Evolutionary conservation across 202 grass and related monocot species (phyloP).

Genomic region (Carex arenaria): DNA sequence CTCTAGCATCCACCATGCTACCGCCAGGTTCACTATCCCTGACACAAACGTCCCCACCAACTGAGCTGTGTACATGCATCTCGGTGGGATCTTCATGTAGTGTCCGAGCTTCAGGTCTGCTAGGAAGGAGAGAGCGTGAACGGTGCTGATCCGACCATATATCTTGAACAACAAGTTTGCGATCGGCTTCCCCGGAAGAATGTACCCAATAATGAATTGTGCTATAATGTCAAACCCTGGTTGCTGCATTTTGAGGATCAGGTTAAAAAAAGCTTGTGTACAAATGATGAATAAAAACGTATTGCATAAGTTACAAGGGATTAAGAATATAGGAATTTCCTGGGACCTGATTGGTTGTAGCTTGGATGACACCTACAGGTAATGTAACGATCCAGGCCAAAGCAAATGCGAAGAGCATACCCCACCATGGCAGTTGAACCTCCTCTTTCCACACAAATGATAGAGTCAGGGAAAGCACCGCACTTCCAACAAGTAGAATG

Average conservation of each 20-base stretch:
- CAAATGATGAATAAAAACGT: not conserved
- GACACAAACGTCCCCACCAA: slow-evolving; percentile 85
- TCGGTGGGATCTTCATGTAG: slow-evolving; percentile 99
- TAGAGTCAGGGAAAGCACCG: slow-evolving; percentile 63
- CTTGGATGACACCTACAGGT: slow-evolving; percentile 97
- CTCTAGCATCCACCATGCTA: slow-evolving; percentile 99
- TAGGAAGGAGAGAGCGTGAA: slow-evolving; percentile 93
- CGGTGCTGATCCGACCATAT: slow-evolving; percentile 96
- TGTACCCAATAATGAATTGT: slow-evolving; percentile 92
- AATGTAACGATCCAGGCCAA: slow-evolving; percentile 80
- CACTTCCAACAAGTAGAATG: slow-evolving; percentile 65
- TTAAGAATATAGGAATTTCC: not conserved
- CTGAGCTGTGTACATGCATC: slow-evolving; percentile 97
- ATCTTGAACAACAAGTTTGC: slow-evolving; percentile 99
- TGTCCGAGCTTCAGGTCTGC: slow-evolving; percentile 97
- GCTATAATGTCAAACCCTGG: slow-evolving; percentile 98
- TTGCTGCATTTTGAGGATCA: slow-evolving; percentile 49
- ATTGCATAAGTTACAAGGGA: not conserved
- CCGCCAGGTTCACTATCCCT: slow-evolving; percentile 83
- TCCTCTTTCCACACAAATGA: slow-evolving; percentile 78
- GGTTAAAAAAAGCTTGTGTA: not conserved
- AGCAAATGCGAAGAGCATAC: slow-evolving; percentile 92
- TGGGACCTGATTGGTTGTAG: slow-evolving; percentile 92
- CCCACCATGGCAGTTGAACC: slow-evolving; percentile 97
- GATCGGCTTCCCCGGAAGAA: slow-evolving; percentile 89